phyloP scores from a whole-genome alignment of 2,329 filamentous ascomycete genomes.

The Neocucurbitaria cava region DNA sequence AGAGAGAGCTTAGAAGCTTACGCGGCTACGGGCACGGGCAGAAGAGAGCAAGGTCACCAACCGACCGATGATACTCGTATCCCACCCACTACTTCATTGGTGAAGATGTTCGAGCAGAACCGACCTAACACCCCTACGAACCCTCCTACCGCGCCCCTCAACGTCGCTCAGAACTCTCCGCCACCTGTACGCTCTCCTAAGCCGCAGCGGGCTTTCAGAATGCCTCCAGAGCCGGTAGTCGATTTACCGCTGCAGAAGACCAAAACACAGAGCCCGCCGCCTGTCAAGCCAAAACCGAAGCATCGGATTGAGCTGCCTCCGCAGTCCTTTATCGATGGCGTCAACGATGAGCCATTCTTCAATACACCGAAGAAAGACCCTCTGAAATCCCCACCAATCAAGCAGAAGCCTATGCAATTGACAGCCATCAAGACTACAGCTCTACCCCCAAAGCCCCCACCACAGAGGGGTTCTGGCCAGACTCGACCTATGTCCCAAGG shows the following conservation, averaged over 20 bases:
- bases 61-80: conserved; percentile 65
- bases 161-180: conserved; percentile 29
- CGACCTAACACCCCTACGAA: conserved; percentile 29
- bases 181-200: conserved; percentile 52
- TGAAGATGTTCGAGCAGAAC: conserved; percentile 71
- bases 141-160: conserved; percentile 19
- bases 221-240: conserved; percentile 37
- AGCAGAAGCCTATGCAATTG: conserved; percentile 35
- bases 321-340: conserved; percentile 22
- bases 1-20: conserved; percentile 24
- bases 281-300: conserved; percentile 42
- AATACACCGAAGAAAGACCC: conserved; percentile 28
- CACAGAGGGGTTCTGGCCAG: conserved; percentile 24
- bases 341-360: conserved; percentile 19
- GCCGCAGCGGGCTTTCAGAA: conserved; percentile 43
- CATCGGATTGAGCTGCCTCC: conserved; percentile 21
- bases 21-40: conserved; percentile 14
- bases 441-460: conserved; percentile 24
- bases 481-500: conserved; percentile 34
- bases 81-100: conserved; percentile 68
- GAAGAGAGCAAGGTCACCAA: conserved; percentile 25
- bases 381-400: conserved; percentile 31
- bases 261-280: conserved; percentile 33
- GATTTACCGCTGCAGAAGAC: conserved; percentile 22
- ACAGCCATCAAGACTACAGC: conserved; percentile 26